Evolutionary conservation across 768 basidiomycete species (phyloP).

Genomic region (Macrolepiota dolichaula): DNA sequence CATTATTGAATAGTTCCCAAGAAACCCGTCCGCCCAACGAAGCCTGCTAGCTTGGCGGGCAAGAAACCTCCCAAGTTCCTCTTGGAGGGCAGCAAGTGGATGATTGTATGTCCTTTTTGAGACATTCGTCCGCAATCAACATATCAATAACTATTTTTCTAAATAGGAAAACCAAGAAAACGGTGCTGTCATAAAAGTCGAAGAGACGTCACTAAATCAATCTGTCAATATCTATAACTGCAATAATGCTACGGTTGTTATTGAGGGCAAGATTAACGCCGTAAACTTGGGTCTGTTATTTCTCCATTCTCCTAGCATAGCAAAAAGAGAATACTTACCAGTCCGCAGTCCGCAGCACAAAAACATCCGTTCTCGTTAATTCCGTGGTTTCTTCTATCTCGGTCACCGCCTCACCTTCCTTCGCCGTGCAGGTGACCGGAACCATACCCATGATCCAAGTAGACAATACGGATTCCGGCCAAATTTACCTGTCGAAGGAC

Average conservation of each 20-base stretch:
- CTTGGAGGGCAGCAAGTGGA: constrained; percentile 92
- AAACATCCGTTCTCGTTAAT: constrained; percentile 85
- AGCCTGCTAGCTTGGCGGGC: constrained; percentile 77
- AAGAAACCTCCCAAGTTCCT: constrained; percentile 92
- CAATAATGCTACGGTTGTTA: constrained; percentile 76
- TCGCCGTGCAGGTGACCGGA: constrained; percentile 89
- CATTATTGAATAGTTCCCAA: constrained; percentile 34
- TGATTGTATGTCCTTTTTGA: constrained; percentile 55
- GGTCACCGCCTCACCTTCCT: constrained; percentile 89
- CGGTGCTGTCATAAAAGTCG: constrained; percentile 66
- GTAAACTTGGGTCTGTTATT: constrained; percentile 72
- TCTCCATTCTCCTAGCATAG: constrained; percentile 7
- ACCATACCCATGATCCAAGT: constrained; percentile 88
- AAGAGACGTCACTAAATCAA: constrained; percentile 75
- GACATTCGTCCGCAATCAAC: background rate
- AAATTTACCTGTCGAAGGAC: constrained; percentile 86
- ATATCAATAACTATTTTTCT: constrained; percentile 6
- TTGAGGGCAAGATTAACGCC: constrained; percentile 95
- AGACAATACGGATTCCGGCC: constrained; percentile 93
- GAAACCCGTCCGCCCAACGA: constrained; percentile 77
- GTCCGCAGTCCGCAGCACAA: constrained; percentile 75
- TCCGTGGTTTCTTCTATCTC: constrained; percentile 91
- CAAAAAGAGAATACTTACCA: background rate
- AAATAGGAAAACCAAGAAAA: constrained; percentile 89
- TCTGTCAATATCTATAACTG: constrained; percentile 88